A percentile compares a stretch with the other conserved stretches of the same genome.
Conservation (phyloP, 2,329 filamentous ascomycete genomes). For the Zymoseptoria brevis region DNA sequence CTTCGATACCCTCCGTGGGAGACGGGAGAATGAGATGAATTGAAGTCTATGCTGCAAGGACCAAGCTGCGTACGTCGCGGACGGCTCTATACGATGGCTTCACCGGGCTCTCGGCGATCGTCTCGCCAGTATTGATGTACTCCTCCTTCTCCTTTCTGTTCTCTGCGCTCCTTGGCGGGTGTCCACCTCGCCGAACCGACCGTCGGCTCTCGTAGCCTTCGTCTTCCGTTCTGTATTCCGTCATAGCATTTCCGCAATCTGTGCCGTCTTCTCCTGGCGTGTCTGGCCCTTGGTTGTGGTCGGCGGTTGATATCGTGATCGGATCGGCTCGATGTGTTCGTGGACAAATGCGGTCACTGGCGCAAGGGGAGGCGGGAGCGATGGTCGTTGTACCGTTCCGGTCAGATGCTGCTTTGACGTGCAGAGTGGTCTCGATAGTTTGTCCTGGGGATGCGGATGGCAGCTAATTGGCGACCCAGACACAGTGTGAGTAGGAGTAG, state of each 20-base stretch:
- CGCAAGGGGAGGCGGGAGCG: neutral
- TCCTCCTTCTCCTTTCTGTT: neutral
- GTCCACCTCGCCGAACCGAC: neutral
- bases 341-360: neutral
- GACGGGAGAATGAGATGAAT: too few species aligned
- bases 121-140: neutral
- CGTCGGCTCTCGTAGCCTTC: neutral
- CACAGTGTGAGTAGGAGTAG: neutral
- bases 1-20: too few species aligned
- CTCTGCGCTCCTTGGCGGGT: neutral
- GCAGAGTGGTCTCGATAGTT: too few species aligned
- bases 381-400: neutral
- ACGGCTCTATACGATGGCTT: neutral
- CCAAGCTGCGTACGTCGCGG: neutral
- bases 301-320: neutral
- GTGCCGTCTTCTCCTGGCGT: neutral
- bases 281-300: neutral
- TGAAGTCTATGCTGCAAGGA: too few species aligned
- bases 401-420: neutral
- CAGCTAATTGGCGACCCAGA: too few species aligned
- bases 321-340: neutral
- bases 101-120: neutral
- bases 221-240: neutral
- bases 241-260: neutral
- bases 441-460: too few species aligned